These are phyloP conservation scores for Coemansia sp. DNA, from an alignment of 192 early-diverging fungal species.

Conservation along the genomic window DNA sequence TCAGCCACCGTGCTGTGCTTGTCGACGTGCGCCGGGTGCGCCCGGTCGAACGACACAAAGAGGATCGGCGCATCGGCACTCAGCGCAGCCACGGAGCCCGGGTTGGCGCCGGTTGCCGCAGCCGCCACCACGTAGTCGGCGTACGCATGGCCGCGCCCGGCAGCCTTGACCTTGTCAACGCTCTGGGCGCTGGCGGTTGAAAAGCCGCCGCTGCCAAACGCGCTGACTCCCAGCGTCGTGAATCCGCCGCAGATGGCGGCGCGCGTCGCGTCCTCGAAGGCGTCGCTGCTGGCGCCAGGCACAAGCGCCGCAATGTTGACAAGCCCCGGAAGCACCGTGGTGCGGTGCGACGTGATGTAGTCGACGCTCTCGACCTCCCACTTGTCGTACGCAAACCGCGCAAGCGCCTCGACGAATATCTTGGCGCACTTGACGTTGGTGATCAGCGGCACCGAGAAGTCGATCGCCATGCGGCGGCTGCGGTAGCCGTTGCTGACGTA, in stretches of 20 bases:
- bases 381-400: constrained; percentile 60
- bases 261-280: constrained; percentile 66
- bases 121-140: constrained; percentile 76
- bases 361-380: constrained; percentile 85
- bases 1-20: constrained; percentile 68
- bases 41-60: constrained; percentile 62
- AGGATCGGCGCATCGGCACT: constrained; percentile 57
- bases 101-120: constrained; percentile 72
- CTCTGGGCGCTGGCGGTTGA: constrained; percentile 27
- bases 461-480: constrained; percentile 96
- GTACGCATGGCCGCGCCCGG: constrained; percentile 61
- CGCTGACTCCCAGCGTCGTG: constrained; percentile 72
- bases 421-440: constrained; percentile 99
- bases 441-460: constrained; percentile 94
- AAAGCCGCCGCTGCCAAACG: constrained; percentile 48
- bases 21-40: constrained; percentile 47
- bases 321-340: constrained; percentile 82
- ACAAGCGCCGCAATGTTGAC: constrained; percentile 80
- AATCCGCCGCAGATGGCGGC: constrained; percentile 86
- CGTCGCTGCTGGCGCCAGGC: constrained; percentile 53
- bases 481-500: constrained; percentile 96
- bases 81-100: constrained; percentile 53
- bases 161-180: constrained; percentile 56
- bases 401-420: constrained; percentile 94
- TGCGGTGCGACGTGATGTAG: constrained; percentile 88